Evolutionary conservation across 2,329 filamentous ascomycete genomes (phyloP).

Genomic region (Paracamarosporium sp.): DNA sequence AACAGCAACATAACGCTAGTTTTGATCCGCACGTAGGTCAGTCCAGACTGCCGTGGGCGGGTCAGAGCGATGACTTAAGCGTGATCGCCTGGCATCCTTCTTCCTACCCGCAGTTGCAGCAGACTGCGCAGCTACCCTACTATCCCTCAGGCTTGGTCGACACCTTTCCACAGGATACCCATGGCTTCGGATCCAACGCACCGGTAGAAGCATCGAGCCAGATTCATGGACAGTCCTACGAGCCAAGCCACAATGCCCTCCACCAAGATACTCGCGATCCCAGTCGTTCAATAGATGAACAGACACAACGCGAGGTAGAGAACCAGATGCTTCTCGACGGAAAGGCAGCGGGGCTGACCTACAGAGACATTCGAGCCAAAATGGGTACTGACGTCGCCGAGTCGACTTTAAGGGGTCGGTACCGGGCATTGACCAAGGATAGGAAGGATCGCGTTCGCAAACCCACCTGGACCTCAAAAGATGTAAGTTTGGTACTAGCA

Average conservation of each 20-base stretch:
- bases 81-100: neutral
- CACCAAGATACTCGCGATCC: conserved; percentile 5
- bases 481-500: conserved; percentile 61
- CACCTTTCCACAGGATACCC: neutral
- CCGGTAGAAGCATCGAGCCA: neutral
- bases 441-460: conserved; percentile 68
- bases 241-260: neutral
- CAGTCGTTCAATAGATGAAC: neutral
- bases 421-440: conserved; percentile 69
- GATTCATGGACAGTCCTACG: neutral
- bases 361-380: conserved; percentile 65
- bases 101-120: neutral
- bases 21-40: neutral
- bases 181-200: neutral
- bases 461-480: conserved; percentile 67
- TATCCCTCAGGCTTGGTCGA: neutral
- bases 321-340: conserved; percentile 57
- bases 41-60: neutral
- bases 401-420: conserved; percentile 74
- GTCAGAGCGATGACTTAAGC: neutral
- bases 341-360: conserved; percentile 65
- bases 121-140: neutral
- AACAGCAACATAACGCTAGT: neutral
- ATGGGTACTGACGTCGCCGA: conserved; percentile 69
- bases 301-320: conserved; percentile 26